phyloP scores from a whole-genome alignment of 345 rosid genomes.

The Hibiscus tridactylites region DNA sequence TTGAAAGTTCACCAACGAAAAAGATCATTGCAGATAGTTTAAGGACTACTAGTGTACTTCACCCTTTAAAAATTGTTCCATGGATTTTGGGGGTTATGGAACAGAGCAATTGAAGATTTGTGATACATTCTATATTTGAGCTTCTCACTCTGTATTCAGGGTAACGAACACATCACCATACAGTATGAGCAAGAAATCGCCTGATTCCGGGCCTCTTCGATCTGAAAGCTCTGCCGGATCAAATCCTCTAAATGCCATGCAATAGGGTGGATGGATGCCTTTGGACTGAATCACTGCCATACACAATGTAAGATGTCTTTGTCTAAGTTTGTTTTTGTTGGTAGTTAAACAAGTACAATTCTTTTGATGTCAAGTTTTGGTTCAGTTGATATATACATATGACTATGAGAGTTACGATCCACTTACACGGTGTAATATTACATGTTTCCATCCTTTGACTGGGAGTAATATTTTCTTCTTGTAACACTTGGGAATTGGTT shows the following conservation, averaged over 20 bases:
- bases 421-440: not conserved
- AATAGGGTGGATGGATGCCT: not conserved
- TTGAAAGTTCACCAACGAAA: too few species aligned
- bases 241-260: conserved; percentile 14
- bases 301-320: not conserved
- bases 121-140: not conserved
- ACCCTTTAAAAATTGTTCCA: too few species aligned
- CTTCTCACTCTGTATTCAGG: conserved; percentile 24
- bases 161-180: conserved; percentile 39
- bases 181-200: conserved; percentile 25
- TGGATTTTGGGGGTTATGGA: too few species aligned
- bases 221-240: conserved; percentile 30
- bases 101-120: not conserved
- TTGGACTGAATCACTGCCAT: not conserved
- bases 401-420: too few species aligned
- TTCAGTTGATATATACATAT: not conserved
- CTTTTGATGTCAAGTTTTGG: conserved; percentile 1
- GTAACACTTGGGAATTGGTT: too few species aligned
- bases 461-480: not conserved
- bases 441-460: not conserved
- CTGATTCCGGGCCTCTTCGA: not conserved
- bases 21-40: too few species aligned
- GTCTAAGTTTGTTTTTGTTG: not conserved
- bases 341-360: conserved; percentile 1
- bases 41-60: too few species aligned